These are phyloP conservation scores for Lunularia cruciata DNA, from an alignment of 225 moss, liverwort and hornwort genomes.

Conservation along the genomic window DNA sequence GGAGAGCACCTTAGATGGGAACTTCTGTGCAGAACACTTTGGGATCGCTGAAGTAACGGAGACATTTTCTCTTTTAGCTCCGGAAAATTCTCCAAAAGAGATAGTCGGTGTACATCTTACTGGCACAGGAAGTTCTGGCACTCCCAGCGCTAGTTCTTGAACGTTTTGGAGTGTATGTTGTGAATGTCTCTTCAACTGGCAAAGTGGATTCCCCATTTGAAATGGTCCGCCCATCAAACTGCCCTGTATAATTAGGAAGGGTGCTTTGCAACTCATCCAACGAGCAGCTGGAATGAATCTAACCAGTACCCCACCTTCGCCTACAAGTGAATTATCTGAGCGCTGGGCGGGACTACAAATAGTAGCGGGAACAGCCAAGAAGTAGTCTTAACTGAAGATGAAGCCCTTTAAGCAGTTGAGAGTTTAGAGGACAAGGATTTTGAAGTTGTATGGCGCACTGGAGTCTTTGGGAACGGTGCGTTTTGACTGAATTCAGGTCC, in stretches of 20 bases:
- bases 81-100: slow-evolving; percentile 7
- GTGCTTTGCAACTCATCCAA: not conserved
- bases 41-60: not conserved
- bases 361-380: not conserved
- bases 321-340: not conserved
- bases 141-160: not conserved
- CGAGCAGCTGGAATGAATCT: not conserved
- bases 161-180: not conserved
- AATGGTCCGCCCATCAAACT: not conserved
- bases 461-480: not conserved
- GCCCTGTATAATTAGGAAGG: not conserved
- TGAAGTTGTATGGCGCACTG: not conserved
- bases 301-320: not conserved
- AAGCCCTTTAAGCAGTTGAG: not conserved
- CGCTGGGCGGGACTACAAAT: not conserved
- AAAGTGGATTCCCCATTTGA: not conserved
- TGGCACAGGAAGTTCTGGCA: not conserved
- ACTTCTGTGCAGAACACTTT: not conserved
- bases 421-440: not conserved
- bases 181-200: not conserved
- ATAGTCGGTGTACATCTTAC: not conserved
- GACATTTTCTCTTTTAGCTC: not conserved
- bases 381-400: not conserved
- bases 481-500: too few relatives aligned
- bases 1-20: not conserved